These are phyloP conservation scores for Betula pendula DNA, from an alignment of 306 rosid species.

Conservation along the genomic window DNA sequence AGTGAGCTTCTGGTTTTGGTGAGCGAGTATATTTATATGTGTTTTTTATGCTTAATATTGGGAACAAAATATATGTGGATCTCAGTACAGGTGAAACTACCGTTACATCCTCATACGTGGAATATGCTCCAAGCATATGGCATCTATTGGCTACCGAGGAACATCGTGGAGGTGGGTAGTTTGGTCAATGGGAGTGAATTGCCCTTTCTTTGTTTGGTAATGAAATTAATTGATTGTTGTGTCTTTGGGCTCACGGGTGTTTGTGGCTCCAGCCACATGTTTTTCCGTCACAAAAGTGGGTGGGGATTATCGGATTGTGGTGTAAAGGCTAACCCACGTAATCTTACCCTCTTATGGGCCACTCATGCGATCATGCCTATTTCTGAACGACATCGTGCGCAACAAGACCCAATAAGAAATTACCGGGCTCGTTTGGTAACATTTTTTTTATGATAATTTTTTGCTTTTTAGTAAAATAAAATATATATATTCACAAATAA, in stretches of 20 bases:
- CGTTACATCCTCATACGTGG: neutral
- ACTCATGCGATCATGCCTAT: neutral
- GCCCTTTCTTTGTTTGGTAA: neutral
- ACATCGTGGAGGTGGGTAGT: neutral
- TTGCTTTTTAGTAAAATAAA: no score
- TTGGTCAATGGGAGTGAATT: neutral
- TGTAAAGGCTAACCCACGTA: neutral
- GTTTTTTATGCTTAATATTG: neutral
- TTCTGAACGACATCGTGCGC: neutral
- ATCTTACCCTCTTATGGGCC: neutral
- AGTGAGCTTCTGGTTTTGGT: slow-evolving; percentile 1
- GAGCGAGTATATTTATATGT: neutral
- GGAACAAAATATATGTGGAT: neutral
- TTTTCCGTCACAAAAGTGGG: neutral
- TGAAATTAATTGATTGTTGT: neutral
- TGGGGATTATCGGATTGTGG: neutral
- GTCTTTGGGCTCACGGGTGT: slow-evolving; percentile 5
- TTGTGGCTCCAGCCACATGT: no score
- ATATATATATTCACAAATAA: no score
- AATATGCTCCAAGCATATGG: slow-evolving; percentile 25
- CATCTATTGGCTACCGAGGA: neutral
- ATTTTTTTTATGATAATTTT: no score
- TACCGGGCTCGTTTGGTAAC: no score
- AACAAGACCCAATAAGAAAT: neutral
- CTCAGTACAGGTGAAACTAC: neutral